Evolutionary conservation across 2,329 filamentous ascomycete species (phyloP), one percentile per base, ranked within the genome.

Genomic region (Fusarium torulosum): DNA sequence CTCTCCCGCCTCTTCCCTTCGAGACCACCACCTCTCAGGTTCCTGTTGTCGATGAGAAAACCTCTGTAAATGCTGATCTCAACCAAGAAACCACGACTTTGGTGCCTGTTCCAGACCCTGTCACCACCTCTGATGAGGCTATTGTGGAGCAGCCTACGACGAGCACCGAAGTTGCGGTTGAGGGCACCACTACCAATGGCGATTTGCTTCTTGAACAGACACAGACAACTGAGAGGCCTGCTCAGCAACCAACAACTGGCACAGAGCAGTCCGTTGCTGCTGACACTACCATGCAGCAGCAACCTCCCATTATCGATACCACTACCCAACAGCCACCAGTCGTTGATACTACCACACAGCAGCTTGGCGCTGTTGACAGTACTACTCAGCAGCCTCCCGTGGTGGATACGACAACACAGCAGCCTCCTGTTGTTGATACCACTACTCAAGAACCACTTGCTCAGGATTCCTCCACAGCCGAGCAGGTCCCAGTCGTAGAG

Each of bases 1-100:
- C 53, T 33, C 20, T 33, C 15, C 14, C 29, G 9, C 53, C 53
- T 11, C 45, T 56, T 20, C 53, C 53, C 5, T 41, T 56, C n/a
- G 46, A 53, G 17, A 27, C 45, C 11, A 53, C 46, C 19, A 27
- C 27, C 0, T 41, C 53, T 15, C 14, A 42, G 6, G 15, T 53
- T 20, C 46, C 27, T 41, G 9, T 9, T 3, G 7, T 53, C 3
- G 35, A 35, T 6, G 13, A n/a, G 27, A 27, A 11, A 3, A 53
- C 35, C 2, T n/a, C 35, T 21, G 8, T 8, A 0, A 7, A 56
- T 27, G 11, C 4, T 11, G 6, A 2, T 3, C 14, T 33, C 23
- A 27, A 15, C 8, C 35, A 35, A 15, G 38, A 37, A 4, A 53
- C 35, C 7, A 56, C 33, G 19, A 17, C 19, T 3, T 17, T 21